Conservation (phyloP, 495 filamentous ascomycete genomes). For the Rostrohypoxylon terebratum region DNA sequence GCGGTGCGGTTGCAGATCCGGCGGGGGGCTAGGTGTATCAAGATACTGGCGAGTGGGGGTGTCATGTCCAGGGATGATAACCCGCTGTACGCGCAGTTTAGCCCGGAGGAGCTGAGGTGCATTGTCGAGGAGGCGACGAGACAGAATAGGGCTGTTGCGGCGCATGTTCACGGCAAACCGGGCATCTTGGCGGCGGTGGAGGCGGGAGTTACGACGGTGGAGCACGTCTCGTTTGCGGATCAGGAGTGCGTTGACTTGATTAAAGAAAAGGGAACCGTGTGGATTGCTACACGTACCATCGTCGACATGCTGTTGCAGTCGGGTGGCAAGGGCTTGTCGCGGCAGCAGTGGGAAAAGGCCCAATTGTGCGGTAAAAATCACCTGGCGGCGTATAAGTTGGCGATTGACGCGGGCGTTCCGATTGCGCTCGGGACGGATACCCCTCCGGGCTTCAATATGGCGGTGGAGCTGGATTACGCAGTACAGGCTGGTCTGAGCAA, state of each 20-base stretch:
- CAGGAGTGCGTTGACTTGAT: conserved; percentile 62
- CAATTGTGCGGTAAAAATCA: conserved; percentile 52
- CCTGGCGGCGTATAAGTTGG: conserved; percentile 55
- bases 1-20: conserved; percentile 63
- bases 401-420: conserved; percentile 54
- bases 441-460: conserved; percentile 57
- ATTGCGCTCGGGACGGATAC: conserved; percentile 62
- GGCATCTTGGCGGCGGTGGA: conserved; percentile 63
- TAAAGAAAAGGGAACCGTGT: conserved; percentile 57
- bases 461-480: conserved; percentile 61
- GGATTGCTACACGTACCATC: conserved; percentile 60
- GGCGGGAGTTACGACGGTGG: conserved; percentile 60
- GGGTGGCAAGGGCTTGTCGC: conserved; percentile 48
- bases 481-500: conserved; percentile 63
- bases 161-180: conserved; percentile 64
- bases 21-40: conserved; percentile 63
- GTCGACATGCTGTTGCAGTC: conserved; percentile 52
- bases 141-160: conserved; percentile 58
- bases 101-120: conserved; percentile 59
- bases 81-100: conserved; percentile 62
- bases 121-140: conserved; percentile 64
- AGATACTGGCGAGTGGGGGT: conserved; percentile 63
- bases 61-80: conserved; percentile 60
- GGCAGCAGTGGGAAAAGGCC: conserved; percentile 57
- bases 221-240: conserved; percentile 61